phyloP scores from a whole-genome alignment of 2,329 filamentous ascomycete species.

The Colletotrichum spinosum region DNA sequence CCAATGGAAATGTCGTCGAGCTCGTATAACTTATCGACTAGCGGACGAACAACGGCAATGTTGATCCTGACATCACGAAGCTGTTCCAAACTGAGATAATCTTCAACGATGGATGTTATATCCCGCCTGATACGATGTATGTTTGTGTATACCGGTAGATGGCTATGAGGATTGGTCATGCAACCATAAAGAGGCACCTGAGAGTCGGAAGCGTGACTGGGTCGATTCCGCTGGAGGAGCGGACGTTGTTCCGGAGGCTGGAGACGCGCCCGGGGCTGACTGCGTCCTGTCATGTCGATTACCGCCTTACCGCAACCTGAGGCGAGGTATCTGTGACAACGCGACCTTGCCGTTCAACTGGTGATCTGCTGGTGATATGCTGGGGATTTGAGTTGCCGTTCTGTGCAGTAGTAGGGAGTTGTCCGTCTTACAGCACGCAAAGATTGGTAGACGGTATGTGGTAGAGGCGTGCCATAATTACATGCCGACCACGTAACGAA shows the following conservation, averaged over 20 bases:
- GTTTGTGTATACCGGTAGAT: slow-evolving; percentile 80
- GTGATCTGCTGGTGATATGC: too few relatives aligned
- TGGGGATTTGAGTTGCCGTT: too few relatives aligned
- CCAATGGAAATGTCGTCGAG: slow-evolving; percentile 82
- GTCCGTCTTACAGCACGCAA: too few relatives aligned
- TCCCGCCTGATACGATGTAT: slow-evolving; percentile 79
- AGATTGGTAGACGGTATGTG: too few relatives aligned
- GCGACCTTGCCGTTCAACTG: too few relatives aligned
- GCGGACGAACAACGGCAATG: slow-evolving; percentile 79
- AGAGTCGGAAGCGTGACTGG: slow-evolving; percentile 50
- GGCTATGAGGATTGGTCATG: slow-evolving; percentile 67
- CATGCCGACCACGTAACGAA: too few relatives aligned
- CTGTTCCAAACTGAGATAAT: slow-evolving; percentile 77
- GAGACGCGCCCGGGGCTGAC: slow-evolving; percentile 28
- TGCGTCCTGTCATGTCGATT: slow-evolving; percentile 37
- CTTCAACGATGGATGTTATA: slow-evolving; percentile 72
- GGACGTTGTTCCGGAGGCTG: slow-evolving; percentile 44
- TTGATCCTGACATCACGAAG: slow-evolving; percentile 86
- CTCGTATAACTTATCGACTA: slow-evolving; percentile 87
- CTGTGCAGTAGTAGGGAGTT: too few relatives aligned
- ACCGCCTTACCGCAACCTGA: too few relatives aligned
- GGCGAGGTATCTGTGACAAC: too few relatives aligned
- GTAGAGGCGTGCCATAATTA: too few relatives aligned
- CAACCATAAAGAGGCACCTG: slow-evolving; percentile 62
- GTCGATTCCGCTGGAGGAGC: slow-evolving; percentile 50